Evolutionary conservation across 345 rosid genomes (phyloP), one percentile per base, ranked within the genome.

Genomic region (Eucalyptus curtisii): DNA sequence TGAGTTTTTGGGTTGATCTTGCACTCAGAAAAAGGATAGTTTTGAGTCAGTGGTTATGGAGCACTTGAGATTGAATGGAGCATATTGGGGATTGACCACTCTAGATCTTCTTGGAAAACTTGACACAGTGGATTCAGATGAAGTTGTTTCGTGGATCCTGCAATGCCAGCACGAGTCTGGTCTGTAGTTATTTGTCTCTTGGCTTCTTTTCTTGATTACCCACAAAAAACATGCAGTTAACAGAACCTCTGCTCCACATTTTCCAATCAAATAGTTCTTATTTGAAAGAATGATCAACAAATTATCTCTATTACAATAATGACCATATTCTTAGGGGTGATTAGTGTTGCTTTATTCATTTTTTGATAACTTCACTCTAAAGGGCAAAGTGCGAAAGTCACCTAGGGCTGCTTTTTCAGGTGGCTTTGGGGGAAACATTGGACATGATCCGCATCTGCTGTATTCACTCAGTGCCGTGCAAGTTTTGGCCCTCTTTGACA

Each of bases 1-100:
- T 71, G 27, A 71, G 27, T 37, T 71, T 71, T 19, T 71, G 81
- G 25, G 25, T 71, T 37, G 81, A 37, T 71, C 45, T 71, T 71
- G 81, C 45, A 13, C 42, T 47, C 89, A 97, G 99, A 95, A 89
- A 86, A 96, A 96, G 88, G 99, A 95, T 86, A 93, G 95, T 91
- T 93, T 96, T 89, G 97, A 96, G 92, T 95, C 97, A 48, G 97
- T 95, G 82, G 96, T 96, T 88, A 94, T 95, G 99, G 99, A 97
- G 87, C 99, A 95, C 94, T 93, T 97, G 45, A 92, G 97, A 93
- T 89, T 96, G 96, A 96, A 93, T 88, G 99, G 99, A 86, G 99
- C 95, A 8, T 95, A 96, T 88, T 97, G 99, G 99, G 99, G 99
- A 89, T 92, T 97, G 91, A 93, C 96, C 55, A 91, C 99, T 86